Conservation (phyloP, 306 rosid genomes). For the Adenanthera pavonina region DNA sequence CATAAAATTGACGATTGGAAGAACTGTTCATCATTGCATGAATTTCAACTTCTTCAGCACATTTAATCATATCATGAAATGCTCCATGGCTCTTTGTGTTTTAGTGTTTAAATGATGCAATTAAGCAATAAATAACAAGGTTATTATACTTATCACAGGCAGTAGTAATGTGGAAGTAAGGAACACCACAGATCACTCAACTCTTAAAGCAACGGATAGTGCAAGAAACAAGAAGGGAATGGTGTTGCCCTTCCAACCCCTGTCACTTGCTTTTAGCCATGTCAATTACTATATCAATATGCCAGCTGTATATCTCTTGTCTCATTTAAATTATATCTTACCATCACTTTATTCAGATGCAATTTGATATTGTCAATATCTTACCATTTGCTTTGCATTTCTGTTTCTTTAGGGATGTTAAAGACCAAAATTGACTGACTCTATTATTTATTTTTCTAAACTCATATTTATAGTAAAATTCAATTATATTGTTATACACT, state of each 20-base stretch:
- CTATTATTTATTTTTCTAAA: background rate
- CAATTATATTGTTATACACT: constrained; percentile 8
- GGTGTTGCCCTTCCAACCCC: constrained; percentile 58
- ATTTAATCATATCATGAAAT: constrained; percentile 9
- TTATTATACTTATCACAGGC: constrained; percentile 23
- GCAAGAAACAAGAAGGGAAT: constrained; percentile 50
- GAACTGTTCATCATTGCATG: background rate
- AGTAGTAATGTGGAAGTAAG: constrained; percentile 31
- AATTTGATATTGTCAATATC: background rate
- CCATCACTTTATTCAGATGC: background rate
- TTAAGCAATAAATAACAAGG: constrained; percentile 29
- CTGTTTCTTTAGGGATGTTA: constrained; percentile 7
- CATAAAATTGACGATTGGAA: background rate
- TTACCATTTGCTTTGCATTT: constrained; percentile 15
- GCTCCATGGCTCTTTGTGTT: background rate
- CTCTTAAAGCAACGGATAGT: constrained; percentile 4
- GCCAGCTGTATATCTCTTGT: constrained; percentile 47
- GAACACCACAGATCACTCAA: constrained; percentile 10
- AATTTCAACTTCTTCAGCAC: constrained; percentile 1
- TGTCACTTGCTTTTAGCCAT: constrained; percentile 49
- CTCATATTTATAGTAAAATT: background rate
- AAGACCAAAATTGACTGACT: background rate
- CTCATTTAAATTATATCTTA: constrained; percentile 8
- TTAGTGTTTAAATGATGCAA: constrained; percentile 5
- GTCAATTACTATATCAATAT: constrained; percentile 52